phyloP scores from a whole-genome alignment of 73 alveolate species.

The Paramecium bursaria region DNA sequence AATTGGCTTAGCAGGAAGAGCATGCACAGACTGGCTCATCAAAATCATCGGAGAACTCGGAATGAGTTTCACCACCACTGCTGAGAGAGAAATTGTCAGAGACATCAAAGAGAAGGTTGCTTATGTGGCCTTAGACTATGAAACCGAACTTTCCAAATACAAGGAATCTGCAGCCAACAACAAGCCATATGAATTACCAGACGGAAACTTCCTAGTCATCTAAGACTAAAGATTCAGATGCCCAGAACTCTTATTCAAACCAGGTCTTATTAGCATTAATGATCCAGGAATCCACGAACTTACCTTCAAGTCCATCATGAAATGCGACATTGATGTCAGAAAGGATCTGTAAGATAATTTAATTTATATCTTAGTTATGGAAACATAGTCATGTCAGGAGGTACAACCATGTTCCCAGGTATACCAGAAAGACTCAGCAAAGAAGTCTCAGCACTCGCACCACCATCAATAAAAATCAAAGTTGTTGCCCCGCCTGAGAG shows the following conservation, averaged over 20 bases:
- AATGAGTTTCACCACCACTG: conserved; percentile 75
- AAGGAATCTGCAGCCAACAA: conserved; percentile 57
- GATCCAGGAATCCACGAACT: conserved; percentile 81
- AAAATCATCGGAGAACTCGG: conserved; percentile 82
- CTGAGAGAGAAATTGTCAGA: conserved; percentile 81
- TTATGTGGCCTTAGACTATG: conserved; percentile 57
- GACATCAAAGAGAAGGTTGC: conserved; percentile 63
- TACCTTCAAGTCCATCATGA: conserved; percentile 83
- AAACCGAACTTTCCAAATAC: conserved; percentile 38
- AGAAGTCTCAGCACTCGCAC: conserved; percentile 92
- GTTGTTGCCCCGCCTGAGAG: conserved; percentile 92
- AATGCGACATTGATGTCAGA: conserved; percentile 88
- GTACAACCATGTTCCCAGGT: conserved; percentile 98
- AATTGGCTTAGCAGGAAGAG: conserved; percentile 93
- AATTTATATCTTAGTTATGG: background rate
- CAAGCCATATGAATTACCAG: conserved; percentile 66
- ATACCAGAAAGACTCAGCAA: conserved; percentile 91
- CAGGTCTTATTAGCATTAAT: conserved; percentile 78
- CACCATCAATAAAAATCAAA: conserved; percentile 87
- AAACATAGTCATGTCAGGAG: conserved; percentile 93
- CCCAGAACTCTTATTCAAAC: conserved; percentile 92
- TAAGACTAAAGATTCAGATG: conserved; percentile 77
- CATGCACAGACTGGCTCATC: conserved; percentile 84
- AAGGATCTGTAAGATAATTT: conserved; percentile 76
- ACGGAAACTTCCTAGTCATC: conserved; percentile 60